Evolutionary conservation across 2,329 filamentous ascomycete genomes (phyloP).

Genomic region (Endoconidiophora polonica): DNA sequence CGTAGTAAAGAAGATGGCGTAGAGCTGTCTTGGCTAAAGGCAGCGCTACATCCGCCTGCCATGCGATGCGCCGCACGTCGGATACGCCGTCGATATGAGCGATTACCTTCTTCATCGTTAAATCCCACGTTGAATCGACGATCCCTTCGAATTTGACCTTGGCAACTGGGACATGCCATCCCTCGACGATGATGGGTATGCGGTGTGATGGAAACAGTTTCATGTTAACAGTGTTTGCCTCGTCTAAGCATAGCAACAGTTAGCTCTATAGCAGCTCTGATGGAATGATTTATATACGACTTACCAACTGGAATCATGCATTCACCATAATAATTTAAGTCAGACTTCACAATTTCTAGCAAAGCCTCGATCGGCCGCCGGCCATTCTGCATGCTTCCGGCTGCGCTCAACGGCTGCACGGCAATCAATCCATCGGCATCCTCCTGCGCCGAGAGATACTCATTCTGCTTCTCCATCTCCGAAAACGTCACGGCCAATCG

Average conservation of each 20-base stretch:
- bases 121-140: slow-evolving; percentile 53
- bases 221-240: slow-evolving; percentile 88
- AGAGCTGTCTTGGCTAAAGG: slow-evolving; percentile 74
- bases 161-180: slow-evolving; percentile 79
- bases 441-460: slow-evolving; percentile 54
- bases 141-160: slow-evolving; percentile 49
- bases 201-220: slow-evolving; percentile 79
- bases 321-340: slow-evolving; percentile 92
- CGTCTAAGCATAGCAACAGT: slow-evolving; percentile 36
- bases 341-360: slow-evolving; percentile 64
- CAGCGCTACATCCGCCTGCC: slow-evolving; percentile 70
- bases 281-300: slow-evolving; percentile 17
- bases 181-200: slow-evolving; percentile 58
- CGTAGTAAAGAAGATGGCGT: slow-evolving; percentile 82
- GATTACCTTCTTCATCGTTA: slow-evolving; percentile 65
- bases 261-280: too few relatives aligned
- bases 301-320: slow-evolving; percentile 93
- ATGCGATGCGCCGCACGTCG: slow-evolving; percentile 73
- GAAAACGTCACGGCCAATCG: slow-evolving; percentile 74
- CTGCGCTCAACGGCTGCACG: slow-evolving; percentile 16
- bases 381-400: slow-evolving; percentile 15
- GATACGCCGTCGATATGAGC: slow-evolving; percentile 81
- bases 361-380: slow-evolving; percentile 65
- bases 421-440: slow-evolving; percentile 19
- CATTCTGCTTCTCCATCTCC: slow-evolving; percentile 80